Conservation (phyloP, 2,329 filamentous ascomycete species). For the Alternaria gaisen region DNA sequence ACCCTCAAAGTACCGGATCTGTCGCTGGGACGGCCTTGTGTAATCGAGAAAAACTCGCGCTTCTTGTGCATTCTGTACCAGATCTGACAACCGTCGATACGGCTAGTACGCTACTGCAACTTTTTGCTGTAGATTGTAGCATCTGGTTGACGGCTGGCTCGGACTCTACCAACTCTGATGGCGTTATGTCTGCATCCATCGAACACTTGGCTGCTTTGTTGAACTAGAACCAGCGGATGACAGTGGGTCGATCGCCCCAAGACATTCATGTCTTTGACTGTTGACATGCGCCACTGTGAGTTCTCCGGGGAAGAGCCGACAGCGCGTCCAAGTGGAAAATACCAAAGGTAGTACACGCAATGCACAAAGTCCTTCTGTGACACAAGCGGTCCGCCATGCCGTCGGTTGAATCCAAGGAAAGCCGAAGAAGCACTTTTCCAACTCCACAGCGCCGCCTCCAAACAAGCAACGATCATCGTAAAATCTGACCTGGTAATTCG, state of each 20-base stretch:
- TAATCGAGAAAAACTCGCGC: slow-evolving; percentile 24
- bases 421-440: slow-evolving; percentile 21
- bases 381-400: slow-evolving; percentile 43
- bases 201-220: slow-evolving; percentile 26
- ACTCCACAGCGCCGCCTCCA: slow-evolving; percentile 22
- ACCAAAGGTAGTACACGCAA: slow-evolving; percentile 5
- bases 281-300: neutral
- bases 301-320: slow-evolving; percentile 9
- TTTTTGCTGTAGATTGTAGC: slow-evolving; percentile 25
- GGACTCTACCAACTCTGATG: slow-evolving; percentile 32
- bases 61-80: slow-evolving; percentile 34
- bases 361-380: slow-evolving; percentile 1
- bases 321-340: slow-evolving; percentile 21
- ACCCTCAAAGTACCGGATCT: slow-evolving; percentile 18
- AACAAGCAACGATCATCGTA: slow-evolving; percentile 40
- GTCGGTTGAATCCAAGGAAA: slow-evolving; percentile 36
- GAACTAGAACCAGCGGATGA: slow-evolving; percentile 7
- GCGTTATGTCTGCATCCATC: slow-evolving; percentile 28
- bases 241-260: slow-evolving; percentile 4
- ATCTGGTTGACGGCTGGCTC: slow-evolving; percentile 27
- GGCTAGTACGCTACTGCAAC: slow-evolving; percentile 19
- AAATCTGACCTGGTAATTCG: slow-evolving; percentile 18
- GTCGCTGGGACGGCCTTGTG: slow-evolving; percentile 22
- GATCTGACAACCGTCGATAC: slow-evolving; percentile 19
- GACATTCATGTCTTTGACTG: neutral